Evolutionary conservation across 2,329 filamentous ascomycete species (phyloP), one percentile per base, ranked within the genome.

Genomic region (Sporothrix dimorphospora): DNA sequence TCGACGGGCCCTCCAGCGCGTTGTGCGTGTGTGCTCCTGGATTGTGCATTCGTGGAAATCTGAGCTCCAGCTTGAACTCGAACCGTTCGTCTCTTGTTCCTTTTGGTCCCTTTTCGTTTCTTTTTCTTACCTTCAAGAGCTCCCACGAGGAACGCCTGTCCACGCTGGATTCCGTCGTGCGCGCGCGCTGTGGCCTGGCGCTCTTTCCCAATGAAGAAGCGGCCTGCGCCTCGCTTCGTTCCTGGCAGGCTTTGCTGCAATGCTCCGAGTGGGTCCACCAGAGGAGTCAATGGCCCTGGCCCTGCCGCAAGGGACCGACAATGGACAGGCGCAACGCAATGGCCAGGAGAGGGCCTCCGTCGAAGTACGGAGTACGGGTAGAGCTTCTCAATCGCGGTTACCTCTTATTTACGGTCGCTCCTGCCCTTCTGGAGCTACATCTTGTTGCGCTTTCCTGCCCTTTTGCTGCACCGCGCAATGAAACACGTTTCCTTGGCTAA

Each of bases 401-500:
- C 38, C 59, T 42, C 7, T 27, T 65, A 21, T 4, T 65, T 38
- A 21, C 59, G 42, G 21, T 27, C 21, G 59, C 21, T 45, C 38
- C 7, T 45, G 21, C 38, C 38, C 38, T 27, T 57, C 27, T 45
- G 9, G 19, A 24, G 34, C 34, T 65, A 12, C 45, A 38, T 38
- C n/a, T 24, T 53, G 27, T 30, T 27, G 47, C 30, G 21, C 27
- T 38, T 67, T 68, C 30, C 34, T 42, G 9, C 47, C 66, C 16
- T 47, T 21, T 40, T 55, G n/a, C 47, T 42, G n/a, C n/a, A n/a
- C n/a, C 40, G 40, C 38, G 61, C 70, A 71, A 59, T 71, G 61
- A 71, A 71, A 71, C 61, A 47, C 59, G 21, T 19, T 65, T 65
- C 45, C 70, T 53, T 71, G 70, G 70, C 61, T 67, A 49, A 40